Percentiles rank a stretch among this genome's conserved stretches.
phyloP scores from a whole-genome alignment of 176 grass and related monocot species.

The Carex myosuroides region DNA sequence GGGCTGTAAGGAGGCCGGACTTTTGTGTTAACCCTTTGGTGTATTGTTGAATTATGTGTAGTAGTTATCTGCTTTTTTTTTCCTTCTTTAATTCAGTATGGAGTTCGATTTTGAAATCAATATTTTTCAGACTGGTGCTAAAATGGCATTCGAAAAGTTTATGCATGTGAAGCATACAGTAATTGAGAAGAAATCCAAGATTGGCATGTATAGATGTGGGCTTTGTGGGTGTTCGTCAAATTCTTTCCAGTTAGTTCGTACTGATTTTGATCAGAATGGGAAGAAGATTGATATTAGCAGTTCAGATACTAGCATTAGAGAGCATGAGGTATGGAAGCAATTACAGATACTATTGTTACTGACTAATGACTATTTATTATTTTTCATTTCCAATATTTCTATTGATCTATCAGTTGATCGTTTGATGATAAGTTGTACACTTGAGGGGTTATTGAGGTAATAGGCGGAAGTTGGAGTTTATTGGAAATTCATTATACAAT shows the following conservation, averaged over 20 bases:
- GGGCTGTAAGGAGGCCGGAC: not conserved
- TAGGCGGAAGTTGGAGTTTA: not conserved
- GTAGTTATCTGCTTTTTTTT: not conserved
- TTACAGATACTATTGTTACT: not conserved
- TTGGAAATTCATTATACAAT: not conserved
- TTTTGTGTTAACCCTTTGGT: not conserved
- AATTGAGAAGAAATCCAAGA: constrained; percentile 38
- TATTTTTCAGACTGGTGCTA: constrained; percentile 60
- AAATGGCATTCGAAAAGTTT: constrained; percentile 67
- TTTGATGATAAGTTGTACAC: not conserved
- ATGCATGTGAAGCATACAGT: constrained; percentile 39
- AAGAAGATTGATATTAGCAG: constrained; percentile 31
- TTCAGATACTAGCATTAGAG: constrained; percentile 23
- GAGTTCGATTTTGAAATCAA: not conserved
- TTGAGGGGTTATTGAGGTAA: not conserved
- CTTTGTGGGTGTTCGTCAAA: constrained; percentile 67
- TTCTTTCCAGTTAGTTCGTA: constrained; percentile 52
- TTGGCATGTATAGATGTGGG: constrained; percentile 46
- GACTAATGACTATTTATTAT: not conserved
- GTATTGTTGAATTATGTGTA: not conserved
- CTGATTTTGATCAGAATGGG: constrained; percentile 33
- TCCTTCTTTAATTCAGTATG: constrained; percentile 16
- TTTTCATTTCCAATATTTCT: not conserved
- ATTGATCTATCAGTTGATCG: not conserved
- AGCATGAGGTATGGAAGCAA: constrained; percentile 38